Evolutionary conservation across 2,329 filamentous ascomycete species (phyloP).

Genomic region (Trichophaea hybrida): DNA sequence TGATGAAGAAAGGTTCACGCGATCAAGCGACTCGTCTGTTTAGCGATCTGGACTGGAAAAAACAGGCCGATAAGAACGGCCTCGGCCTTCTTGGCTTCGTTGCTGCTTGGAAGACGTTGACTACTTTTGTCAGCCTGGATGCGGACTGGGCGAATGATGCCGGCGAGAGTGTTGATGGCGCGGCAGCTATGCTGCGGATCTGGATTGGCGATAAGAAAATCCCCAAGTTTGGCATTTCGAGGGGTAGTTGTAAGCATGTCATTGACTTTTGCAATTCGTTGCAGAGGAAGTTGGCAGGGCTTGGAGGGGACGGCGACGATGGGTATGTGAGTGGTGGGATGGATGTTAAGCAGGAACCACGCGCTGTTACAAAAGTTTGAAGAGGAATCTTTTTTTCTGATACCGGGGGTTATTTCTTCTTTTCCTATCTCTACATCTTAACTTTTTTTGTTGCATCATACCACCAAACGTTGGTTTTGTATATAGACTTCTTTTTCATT

Average conservation of each 20-base stretch:
- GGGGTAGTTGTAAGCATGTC: constrained; percentile 13
- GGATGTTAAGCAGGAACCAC: not conserved
- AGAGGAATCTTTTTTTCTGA: not conserved
- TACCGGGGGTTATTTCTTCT: not conserved
- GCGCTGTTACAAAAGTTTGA: not conserved
- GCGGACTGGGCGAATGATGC: constrained; percentile 37
- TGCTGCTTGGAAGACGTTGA: constrained; percentile 42
- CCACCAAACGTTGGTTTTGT: too few relatives aligned
- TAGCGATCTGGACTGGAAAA: constrained; percentile 36
- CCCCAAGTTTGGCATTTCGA: constrained; percentile 10
- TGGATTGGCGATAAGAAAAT: constrained; percentile 43
- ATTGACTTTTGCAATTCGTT: constrained; percentile 20
- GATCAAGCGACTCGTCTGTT: constrained; percentile 19
- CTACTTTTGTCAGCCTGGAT: constrained; percentile 40
- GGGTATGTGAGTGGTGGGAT: constrained; percentile 12
- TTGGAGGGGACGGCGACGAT: constrained; percentile 16
- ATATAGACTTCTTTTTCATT: not conserved
- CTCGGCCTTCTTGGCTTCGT: constrained; percentile 43
- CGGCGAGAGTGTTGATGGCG: constrained; percentile 39
- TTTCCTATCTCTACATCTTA: not conserved
- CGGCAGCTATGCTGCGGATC: constrained; percentile 44
- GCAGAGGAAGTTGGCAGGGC: constrained; percentile 17
- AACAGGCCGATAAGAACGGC: constrained; percentile 33
- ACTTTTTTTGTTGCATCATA: not conserved
- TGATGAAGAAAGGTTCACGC: constrained; percentile 14